Base-by-base conservation (phyloP, 345 rosid genomes). In the Hypericum perforatum region DNA sequence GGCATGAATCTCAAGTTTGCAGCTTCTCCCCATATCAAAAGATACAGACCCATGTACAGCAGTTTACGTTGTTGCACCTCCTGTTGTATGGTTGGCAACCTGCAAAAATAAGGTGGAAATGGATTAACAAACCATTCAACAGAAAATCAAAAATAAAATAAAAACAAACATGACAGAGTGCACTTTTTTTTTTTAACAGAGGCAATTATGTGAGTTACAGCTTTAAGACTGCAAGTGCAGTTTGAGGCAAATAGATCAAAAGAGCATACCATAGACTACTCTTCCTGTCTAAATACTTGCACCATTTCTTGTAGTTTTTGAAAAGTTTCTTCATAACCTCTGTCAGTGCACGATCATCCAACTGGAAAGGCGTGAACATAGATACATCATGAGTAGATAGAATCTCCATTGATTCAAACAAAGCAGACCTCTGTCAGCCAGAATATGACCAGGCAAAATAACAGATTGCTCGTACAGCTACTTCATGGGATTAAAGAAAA, bases 71-170 rank as follows among this genome's bases (percentile, higher is more conserved):
- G 99, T 68, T 94, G 99, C 79, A 94, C 89, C 70, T 94, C 99
- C 69, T 94, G 99, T 53, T 94, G 99, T 68, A 89, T 94, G 41
- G 95, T 89, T n/a, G 99, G 99, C 70, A 94, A 72, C 99, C 99
- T 94, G 72, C 67, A 70, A 59, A 41, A 22, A 48, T 46, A 69
- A 54, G 43, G 9, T 40, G 10, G 7, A 38, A 49, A 39, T 8
- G 41, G 53, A 22, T 37, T 51, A 16, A 14, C 22, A 9, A n/a
- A 47, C 15, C 5, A 48, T 22, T 22, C 32, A 22, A 22, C 32
- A 1, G 32, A 22, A 22, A 22, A 22, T 22, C 32, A 22, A n/a
- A n/a, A n/a, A n/a, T n/a, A n/a, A n/a, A n/a, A n/a, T n/a, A n/a
- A n/a, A n/a, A n/a, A n/a, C n/a, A n/a, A n/a, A n/a, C n/a, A n/a